Base-by-base conservation (phyloP, 352 stramenopile species). In the Globisporangium radiosum region DNA sequence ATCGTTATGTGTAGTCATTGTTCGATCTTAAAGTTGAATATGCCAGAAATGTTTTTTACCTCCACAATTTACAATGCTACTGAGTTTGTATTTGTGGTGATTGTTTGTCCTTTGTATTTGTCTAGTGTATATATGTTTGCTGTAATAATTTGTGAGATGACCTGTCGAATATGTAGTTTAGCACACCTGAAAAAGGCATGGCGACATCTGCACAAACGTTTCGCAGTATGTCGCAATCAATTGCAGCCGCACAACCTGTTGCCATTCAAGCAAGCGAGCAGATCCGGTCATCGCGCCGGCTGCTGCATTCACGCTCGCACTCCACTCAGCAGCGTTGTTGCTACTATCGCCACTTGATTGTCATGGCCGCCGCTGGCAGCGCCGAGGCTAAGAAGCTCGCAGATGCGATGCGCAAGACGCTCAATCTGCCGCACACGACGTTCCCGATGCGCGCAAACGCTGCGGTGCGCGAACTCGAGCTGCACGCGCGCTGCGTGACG, bases 361-460 rank as follows among this genome's bases (percentile, higher is more conserved):
- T 25, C 15, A 56, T 56, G 36, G 38, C 37, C 37, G 51, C 51
- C 5, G 68, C 68, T 53, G 57, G 48, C 4, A 52, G 52, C 8
- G 55, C 45, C 45, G 75, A 86, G n/a, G 68, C 71, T 56, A 92
- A 92, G 70, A 72, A 72, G 60, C 59, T 92, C 58, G 79, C 79
- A 0, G 64, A 82, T 25, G 79, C 79, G 59, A 83, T 94, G 73
- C 80, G 85, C 50, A 88, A 92, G 61, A 98, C 95, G 54, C 95
- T 99, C 55, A 90, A 98, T 62, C 80, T 99, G 56, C 97, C 97
- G 39, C 69, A 92, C 65, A 99, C 97, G 15, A 68, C 64, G 39
- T 99, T 99, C 72, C 89, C 91, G 14, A 98, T 99, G 88, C 90
- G 97, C 36, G 96, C 97, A 17, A 99, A 99, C 66, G 92, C 97